phyloP scores from a whole-genome alignment of 768 basidiomycete species.

The Sistotremastrum suecicum region DNA sequence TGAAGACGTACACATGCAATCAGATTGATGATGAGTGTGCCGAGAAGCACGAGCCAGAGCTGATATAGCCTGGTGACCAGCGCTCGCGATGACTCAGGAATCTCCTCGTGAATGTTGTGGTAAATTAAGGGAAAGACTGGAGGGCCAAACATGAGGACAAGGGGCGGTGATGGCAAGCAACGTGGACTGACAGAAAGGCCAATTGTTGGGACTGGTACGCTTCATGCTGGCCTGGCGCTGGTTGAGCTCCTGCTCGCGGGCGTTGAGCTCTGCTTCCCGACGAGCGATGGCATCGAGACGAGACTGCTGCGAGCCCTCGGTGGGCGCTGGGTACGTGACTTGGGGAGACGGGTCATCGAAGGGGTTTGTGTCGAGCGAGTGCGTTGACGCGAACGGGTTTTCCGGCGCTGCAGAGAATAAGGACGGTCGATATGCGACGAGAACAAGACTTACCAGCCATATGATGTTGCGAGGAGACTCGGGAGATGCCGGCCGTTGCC shows the following conservation, averaged over 20 bases:
- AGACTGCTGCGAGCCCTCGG: slow-evolving; percentile 12
- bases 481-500: too few species aligned
- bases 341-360: slow-evolving; percentile 70
- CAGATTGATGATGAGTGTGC: slow-evolving; percentile 78
- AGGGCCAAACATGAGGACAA: neutral
- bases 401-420: slow-evolving; percentile 15
- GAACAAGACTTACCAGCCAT: too few species aligned
- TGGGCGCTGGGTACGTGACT: slow-evolving; percentile 19
- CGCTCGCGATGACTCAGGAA: slow-evolving; percentile 64
- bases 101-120: slow-evolving; percentile 85
- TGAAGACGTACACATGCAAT: slow-evolving; percentile 40
- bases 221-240: slow-evolving; percentile 56
- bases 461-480: too few species aligned
- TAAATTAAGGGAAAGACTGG: slow-evolving; percentile 88
- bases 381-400: slow-evolving; percentile 76
- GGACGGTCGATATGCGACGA: too few species aligned
- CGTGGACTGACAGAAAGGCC: slow-evolving; percentile 65
- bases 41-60: slow-evolving; percentile 83
- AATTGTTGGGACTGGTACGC: slow-evolving; percentile 78
- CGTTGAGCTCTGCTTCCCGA: slow-evolving; percentile 70
- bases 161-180: slow-evolving; percentile 5
- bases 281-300: slow-evolving; percentile 53
- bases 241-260: slow-evolving; percentile 62
- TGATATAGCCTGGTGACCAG: slow-evolving; percentile 81
- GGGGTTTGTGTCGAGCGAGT: slow-evolving; percentile 78